These are phyloP conservation scores for Arabis hirsuta DNA, from an alignment of 345 rosid species.

Conservation along the genomic window DNA sequence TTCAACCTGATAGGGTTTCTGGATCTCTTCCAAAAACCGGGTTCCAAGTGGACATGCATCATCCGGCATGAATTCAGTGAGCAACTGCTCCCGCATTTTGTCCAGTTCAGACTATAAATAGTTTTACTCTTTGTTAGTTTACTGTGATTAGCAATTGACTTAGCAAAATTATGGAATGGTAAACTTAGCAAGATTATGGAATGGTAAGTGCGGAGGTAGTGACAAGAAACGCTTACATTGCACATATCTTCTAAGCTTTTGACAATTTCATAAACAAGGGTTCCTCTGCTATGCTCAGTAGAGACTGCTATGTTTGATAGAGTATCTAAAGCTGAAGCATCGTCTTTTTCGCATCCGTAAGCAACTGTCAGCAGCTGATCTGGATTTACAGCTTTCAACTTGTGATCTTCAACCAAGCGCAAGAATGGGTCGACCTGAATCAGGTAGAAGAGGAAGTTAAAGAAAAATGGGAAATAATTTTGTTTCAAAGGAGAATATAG, in stretches of 20 bases:
- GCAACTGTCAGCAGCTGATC: conserved; percentile 42
- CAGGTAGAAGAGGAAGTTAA: conserved; percentile 35
- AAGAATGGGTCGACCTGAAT: conserved; percentile 86
- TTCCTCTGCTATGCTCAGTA: conserved; percentile 65
- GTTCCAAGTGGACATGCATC: conserved; percentile 82
- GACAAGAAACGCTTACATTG: conserved; percentile 53
- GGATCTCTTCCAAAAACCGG: conserved; percentile 56
- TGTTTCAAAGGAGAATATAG: neutral
- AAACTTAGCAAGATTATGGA: too few species aligned
- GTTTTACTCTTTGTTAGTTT: conserved; percentile 27
- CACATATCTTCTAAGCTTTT: conserved; percentile 65
- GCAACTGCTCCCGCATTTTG: conserved; percentile 58
- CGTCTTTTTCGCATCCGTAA: conserved; percentile 82
- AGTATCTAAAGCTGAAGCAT: conserved; percentile 58
- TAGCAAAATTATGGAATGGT: conserved; percentile 6
- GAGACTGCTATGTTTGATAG: conserved; percentile 60
- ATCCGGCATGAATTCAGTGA: conserved; percentile 79
- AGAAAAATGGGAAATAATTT: conserved; percentile 1
- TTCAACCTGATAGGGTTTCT: conserved; percentile 47
- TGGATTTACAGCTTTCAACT: conserved; percentile 63
- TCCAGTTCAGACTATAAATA: conserved; percentile 66
- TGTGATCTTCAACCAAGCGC: conserved; percentile 72
- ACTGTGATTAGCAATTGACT: conserved; percentile 3
- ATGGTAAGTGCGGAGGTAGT: conserved; percentile 23
- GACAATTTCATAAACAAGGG: conserved; percentile 67